These are phyloP conservation scores for Petunia secreta DNA, from an alignment of 257 asterid species.

Conservation along the genomic window DNA sequence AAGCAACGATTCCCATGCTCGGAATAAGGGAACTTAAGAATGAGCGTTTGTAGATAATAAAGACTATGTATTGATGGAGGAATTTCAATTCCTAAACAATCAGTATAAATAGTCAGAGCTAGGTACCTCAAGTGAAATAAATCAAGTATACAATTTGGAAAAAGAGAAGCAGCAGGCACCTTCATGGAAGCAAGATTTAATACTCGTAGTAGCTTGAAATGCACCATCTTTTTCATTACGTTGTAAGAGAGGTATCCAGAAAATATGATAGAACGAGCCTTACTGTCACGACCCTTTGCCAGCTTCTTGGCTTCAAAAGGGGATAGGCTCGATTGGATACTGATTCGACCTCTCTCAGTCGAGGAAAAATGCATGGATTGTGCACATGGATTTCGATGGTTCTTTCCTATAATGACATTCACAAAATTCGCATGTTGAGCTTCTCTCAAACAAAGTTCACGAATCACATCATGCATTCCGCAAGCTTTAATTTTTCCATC, in stretches of 20 bases:
- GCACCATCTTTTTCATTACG: background rate
- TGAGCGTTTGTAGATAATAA: constrained; percentile 8
- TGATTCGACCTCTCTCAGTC: too few relatives aligned
- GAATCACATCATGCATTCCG: constrained; percentile 23
- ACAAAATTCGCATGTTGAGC: constrained; percentile 9
- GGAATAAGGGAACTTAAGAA: background rate
- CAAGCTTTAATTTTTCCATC: constrained; percentile 26
- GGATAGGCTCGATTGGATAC: too few relatives aligned
- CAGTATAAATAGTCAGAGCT: background rate
- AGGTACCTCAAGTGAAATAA: constrained; percentile 20
- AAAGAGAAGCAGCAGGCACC: background rate
- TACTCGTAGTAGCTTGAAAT: constrained; percentile 18
- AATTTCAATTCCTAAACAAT: background rate
- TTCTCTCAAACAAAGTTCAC: constrained; percentile 22
- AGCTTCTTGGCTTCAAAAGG: too few relatives aligned
- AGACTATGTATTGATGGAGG: background rate
- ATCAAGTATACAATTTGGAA: background rate
- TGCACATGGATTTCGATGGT: background rate
- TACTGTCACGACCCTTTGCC: too few relatives aligned
- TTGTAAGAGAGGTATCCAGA: background rate
- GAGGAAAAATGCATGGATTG: background rate
- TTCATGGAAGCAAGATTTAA: constrained; percentile 20
- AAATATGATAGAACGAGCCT: background rate
- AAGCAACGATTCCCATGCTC: too few relatives aligned
- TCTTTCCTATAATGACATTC: too few relatives aligned